Evolutionary conservation across 257 asterid species (phyloP).

Genomic region (Paulownia fortunei): DNA sequence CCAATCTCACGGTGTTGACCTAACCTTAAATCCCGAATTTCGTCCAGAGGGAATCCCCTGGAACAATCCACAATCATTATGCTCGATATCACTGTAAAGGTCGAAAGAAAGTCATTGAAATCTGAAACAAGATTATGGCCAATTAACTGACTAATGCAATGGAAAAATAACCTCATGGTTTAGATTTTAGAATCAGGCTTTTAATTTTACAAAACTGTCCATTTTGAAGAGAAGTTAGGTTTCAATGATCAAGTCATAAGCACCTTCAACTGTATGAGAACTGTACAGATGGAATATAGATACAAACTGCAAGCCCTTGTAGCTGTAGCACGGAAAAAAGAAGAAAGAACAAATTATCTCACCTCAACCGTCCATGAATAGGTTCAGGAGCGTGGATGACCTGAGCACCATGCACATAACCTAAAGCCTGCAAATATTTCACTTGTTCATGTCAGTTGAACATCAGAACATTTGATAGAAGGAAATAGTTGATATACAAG

Average conservation of each 20-base stretch:
- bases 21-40: slow-evolving; percentile 92
- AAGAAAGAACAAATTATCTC: not conserved
- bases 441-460: slow-evolving; percentile 26
- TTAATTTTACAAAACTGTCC: not conserved
- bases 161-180: not conserved
- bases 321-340: not conserved
- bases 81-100: slow-evolving; percentile 77
- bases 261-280: not conserved
- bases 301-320: not conserved
- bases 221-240: not conserved
- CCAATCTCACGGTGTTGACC: not conserved
- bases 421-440: slow-evolving; percentile 74
- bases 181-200: not conserved
- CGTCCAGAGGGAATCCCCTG: slow-evolving; percentile 83
- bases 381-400: slow-evolving; percentile 87
- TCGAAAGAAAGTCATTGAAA: slow-evolving; percentile 26
- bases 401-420: slow-evolving; percentile 92
- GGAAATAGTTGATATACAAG: slow-evolving; percentile 4
- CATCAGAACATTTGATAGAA: not conserved
- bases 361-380: slow-evolving; percentile 98
- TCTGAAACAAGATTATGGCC: not conserved
- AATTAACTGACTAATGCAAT: slow-evolving; percentile 6
- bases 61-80: slow-evolving; percentile 72
- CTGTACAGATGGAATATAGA: not conserved
- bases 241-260: not conserved